Conservation (phyloP, 1,139 yeast species). For the Hansenula anomala region DNA sequence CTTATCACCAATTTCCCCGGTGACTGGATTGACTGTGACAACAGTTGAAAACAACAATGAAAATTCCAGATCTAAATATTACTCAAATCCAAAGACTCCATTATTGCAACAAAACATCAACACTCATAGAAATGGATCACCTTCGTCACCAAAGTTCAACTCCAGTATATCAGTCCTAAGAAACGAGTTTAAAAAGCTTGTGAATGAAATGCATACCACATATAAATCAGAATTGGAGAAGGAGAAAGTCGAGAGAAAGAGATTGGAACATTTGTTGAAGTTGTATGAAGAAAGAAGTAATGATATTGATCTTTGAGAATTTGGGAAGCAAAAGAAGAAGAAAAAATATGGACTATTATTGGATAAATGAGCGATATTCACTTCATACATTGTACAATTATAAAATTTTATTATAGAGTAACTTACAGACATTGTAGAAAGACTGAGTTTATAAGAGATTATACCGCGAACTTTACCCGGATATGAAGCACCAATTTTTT, state of each 20-base stretch:
- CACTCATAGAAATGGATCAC: constrained; percentile 5
- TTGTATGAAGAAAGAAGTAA: constrained; percentile 23
- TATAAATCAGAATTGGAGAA: constrained; percentile 55
- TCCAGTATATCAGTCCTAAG: constrained; percentile 41
- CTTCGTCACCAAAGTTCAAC: constrained; percentile 18
- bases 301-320: constrained; percentile 5
- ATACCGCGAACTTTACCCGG: neutral
- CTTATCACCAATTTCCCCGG: constrained; percentile 25
- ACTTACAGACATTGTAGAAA: no score
- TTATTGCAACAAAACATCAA: constrained; percentile 12
- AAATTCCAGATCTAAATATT: neutral
- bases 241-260: constrained; percentile 51
- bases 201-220: constrained; percentile 56
- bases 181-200: constrained; percentile 66
- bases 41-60: constrained; percentile 5
- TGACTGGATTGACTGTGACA: constrained; percentile 22
- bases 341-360: no score
- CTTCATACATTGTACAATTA: neutral
- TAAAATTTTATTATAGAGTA: no score
- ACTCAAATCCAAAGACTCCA: constrained; percentile 18
- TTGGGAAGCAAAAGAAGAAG: neutral
- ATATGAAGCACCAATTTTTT: neutral
- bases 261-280: constrained; percentile 39
- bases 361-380: neutral
- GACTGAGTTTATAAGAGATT: no score